Conservation (phyloP, 2,329 filamentous ascomycete species). For the Hypoxylon sp. region DNA sequence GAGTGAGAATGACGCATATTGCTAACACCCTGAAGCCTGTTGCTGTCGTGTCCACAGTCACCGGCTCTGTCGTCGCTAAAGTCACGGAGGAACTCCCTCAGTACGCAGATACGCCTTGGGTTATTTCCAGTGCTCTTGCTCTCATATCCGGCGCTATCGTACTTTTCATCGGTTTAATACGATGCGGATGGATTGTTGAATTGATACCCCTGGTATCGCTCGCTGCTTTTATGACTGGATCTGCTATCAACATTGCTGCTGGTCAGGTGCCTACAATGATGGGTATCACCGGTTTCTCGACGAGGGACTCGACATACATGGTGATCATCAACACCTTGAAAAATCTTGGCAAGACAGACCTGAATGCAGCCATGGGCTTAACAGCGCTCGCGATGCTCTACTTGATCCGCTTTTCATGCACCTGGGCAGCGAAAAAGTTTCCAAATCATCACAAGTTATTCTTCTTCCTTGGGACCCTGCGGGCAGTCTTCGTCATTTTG, state of each 20-base stretch:
- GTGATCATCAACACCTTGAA: constrained; percentile 89
- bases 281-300: constrained; percentile 82
- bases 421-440: constrained; percentile 75
- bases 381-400: constrained; percentile 85
- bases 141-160: constrained; percentile 85
- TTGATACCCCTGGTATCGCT: constrained; percentile 92
- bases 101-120: constrained; percentile 64
- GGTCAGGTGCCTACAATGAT: constrained; percentile 88
- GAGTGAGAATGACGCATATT: not conserved
- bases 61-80: constrained; percentile 82
- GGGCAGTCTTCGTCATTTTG: constrained; percentile 91
- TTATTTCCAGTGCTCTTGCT: constrained; percentile 83
- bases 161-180: constrained; percentile 80
- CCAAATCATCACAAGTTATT: constrained; percentile 79
- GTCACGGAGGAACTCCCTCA: constrained; percentile 71
- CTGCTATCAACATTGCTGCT: constrained; percentile 87
- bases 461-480: constrained; percentile 92
- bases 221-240: constrained; percentile 97
- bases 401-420: constrained; percentile 77
- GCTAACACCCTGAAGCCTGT: constrained; percentile 74
- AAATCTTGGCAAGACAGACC: constrained; percentile 72
- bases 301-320: constrained; percentile 81
- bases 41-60: constrained; percentile 93
- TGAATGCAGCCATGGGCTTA: constrained; percentile 93
- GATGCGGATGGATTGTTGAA: constrained; percentile 91